Percentiles rank a stretch among this genome's conserved stretches.
phyloP scores from a whole-genome alignment of 148 eudicot genomes.

The Amaranthus hypochondriacus region DNA sequence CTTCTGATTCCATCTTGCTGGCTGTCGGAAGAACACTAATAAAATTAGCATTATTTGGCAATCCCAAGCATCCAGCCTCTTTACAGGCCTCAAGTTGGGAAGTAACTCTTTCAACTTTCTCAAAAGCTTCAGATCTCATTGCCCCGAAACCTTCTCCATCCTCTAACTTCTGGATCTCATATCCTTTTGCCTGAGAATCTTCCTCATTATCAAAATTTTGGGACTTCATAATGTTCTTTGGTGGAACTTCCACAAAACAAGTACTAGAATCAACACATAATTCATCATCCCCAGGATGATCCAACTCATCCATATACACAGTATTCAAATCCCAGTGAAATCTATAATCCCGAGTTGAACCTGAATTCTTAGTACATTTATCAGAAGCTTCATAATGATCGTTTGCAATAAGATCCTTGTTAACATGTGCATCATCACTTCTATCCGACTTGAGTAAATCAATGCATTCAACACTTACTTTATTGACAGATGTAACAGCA shows the following conservation, averaged over 20 bases:
- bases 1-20: slow-evolving; percentile 3
- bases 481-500: slow-evolving; percentile 8
- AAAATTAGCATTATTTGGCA: not conserved
- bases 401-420: slow-evolving; percentile 16
- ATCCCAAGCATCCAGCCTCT: not conserved
- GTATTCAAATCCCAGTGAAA: slow-evolving; percentile 73
- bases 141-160: not conserved
- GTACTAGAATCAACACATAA: slow-evolving; percentile 14
- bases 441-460: not conserved
- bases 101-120: not conserved
- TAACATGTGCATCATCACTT: slow-evolving; percentile 2
- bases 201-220: slow-evolving; percentile 3
- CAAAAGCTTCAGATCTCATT: not conserved
- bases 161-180: not conserved
- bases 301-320: slow-evolving; percentile 58
- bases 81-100: not conserved
- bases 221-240: not conserved
- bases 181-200: slow-evolving; percentile 2
- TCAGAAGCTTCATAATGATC: slow-evolving; percentile 6
- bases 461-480: slow-evolving; percentile 10
- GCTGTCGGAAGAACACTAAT: not conserved
- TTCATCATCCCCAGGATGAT: slow-evolving; percentile 37
- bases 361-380: slow-evolving; percentile 7
- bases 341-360: slow-evolving; percentile 31
- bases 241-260: slow-evolving; percentile 1